Evolutionary conservation across 2,329 filamentous ascomycete species (phyloP).

Genomic region (Trichothecium sympodiale): DNA sequence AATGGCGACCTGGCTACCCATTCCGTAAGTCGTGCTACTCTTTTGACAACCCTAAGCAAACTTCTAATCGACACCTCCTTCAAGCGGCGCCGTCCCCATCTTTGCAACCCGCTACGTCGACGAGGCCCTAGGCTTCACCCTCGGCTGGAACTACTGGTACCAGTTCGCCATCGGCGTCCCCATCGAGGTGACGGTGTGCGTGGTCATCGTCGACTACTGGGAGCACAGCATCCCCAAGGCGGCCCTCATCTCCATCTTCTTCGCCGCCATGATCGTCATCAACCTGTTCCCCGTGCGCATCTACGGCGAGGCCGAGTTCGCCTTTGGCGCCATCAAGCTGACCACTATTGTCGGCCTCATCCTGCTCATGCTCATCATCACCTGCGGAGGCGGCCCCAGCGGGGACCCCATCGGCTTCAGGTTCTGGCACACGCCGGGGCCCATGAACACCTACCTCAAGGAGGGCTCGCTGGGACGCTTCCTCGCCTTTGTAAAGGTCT

Average conservation of each 20-base stretch:
- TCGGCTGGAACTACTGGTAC: conserved; percentile 43
- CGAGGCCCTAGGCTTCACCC: conserved; percentile 33
- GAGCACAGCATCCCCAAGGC: conserved; percentile 14
- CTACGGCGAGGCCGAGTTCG: conserved; percentile 44
- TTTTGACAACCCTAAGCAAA: neutral
- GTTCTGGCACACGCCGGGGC: conserved; percentile 31
- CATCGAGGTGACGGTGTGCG: conserved; percentile 33
- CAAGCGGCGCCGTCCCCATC: conserved; percentile 32
- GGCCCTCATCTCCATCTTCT: conserved; percentile 24
- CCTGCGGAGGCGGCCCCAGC: conserved; percentile 31
- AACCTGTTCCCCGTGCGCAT: conserved; percentile 29
- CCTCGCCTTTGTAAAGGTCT: conserved; percentile 30
- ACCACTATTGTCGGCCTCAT: conserved; percentile 37
- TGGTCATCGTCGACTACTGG: conserved; percentile 37
- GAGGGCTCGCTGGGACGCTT: conserved; percentile 26
- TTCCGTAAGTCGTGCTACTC: conserved; percentile 22
- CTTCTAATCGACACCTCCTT: too few relatives aligned
- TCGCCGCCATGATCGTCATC: conserved; percentile 22
- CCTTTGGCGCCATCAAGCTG: conserved; percentile 36
- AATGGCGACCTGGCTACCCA: conserved; percentile 51
- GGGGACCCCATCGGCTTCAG: conserved; percentile 32
- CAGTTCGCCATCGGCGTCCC: conserved; percentile 37
- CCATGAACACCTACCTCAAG: conserved; percentile 29
- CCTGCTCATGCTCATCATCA: conserved; percentile 36
- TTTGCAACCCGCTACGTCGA: conserved; percentile 38